Evolutionary conservation across 2,329 filamentous ascomycete genomes (phyloP).

Genomic region (Cercospora sp.): DNA sequence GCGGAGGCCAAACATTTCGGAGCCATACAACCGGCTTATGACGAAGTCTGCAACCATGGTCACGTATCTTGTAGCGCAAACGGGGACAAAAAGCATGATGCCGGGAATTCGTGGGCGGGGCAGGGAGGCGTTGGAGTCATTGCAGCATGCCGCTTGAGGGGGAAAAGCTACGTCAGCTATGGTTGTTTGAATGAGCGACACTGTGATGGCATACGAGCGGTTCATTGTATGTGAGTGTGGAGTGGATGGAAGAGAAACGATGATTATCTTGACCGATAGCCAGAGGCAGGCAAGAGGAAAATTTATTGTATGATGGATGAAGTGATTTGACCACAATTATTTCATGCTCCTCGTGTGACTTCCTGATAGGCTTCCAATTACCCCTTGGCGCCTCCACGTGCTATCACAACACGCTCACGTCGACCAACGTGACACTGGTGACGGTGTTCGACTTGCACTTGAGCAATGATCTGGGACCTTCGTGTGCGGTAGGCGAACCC

Average conservation of each 20-base stretch:
- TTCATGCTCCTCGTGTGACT: neutral
- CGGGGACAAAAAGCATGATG: neutral
- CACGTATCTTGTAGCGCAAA: neutral
- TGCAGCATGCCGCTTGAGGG: neutral
- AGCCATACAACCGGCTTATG: neutral
- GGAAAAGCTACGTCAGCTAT: neutral
- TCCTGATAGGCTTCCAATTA: neutral
- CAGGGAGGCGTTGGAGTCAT: neutral
- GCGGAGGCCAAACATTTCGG: neutral
- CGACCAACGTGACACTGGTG: neutral
- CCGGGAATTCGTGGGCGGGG: neutral
- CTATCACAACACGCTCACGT: neutral
- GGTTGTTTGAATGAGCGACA: neutral
- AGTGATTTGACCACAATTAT: neutral
- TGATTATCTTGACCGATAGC: slow-evolving; percentile 9
- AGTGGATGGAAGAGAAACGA: neutral
- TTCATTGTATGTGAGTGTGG: neutral
- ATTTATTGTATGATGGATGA: slow-evolving; percentile 11
- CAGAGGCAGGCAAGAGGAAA: slow-evolving; percentile 15
- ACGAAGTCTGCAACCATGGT: neutral
- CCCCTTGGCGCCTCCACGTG: neutral
- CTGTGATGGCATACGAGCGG: slow-evolving; percentile 5
- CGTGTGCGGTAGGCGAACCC: neutral
- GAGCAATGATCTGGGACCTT: neutral
- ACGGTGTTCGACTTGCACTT: neutral